Percentiles rank a stretch among this genome's conserved stretches.
Conservation (phyloP, 1,139 yeast species). For the Magnusiomyces magnusii region DNA sequence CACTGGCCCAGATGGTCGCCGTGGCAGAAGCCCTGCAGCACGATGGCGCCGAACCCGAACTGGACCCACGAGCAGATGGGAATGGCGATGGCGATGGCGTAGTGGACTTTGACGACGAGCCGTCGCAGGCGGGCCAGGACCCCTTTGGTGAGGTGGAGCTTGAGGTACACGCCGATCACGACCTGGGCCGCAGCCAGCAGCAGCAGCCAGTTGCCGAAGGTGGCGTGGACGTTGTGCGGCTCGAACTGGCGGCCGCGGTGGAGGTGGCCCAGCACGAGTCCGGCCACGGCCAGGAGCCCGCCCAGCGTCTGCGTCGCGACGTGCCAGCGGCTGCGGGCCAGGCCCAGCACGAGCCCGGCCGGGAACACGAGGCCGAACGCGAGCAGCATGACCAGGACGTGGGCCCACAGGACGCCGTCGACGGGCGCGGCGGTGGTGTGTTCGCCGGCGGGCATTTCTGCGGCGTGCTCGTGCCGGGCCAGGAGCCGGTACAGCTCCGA, state of each 20-base stretch:
- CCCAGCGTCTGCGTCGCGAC: conserved; percentile 36
- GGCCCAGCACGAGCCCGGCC: conserved; percentile 36
- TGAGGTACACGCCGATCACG: conserved; percentile 31
- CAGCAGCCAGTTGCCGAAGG: conserved; percentile 30
- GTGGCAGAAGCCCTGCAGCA: conserved; percentile 78
- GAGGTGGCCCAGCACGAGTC: conserved; percentile 36
- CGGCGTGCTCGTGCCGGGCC: conserved; percentile 17
- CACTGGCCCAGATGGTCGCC: conserved; percentile 81
- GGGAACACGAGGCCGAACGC: conserved; percentile 39
- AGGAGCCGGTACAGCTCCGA: neutral
- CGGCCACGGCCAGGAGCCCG: conserved; percentile 32
- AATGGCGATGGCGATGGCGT: conserved; percentile 32
- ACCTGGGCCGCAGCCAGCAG: conserved; percentile 28
- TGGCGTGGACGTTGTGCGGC: conserved; percentile 30
- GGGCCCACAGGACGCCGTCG: conserved; percentile 30
- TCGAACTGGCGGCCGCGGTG: conserved; percentile 35
- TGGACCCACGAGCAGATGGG: conserved; percentile 53
- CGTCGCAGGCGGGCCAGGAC: conserved; percentile 30
- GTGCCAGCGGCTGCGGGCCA: conserved; percentile 34
- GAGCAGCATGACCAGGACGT: conserved; percentile 33
- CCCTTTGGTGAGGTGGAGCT: conserved; percentile 32
- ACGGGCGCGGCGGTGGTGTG: conserved; percentile 15
- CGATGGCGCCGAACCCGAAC: conserved; percentile 71
- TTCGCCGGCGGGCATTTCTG: conserved; percentile 13
- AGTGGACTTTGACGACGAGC: conserved; percentile 30